Evolutionary conservation across 495 filamentous ascomycete genomes (phyloP), one percentile per base, ranked within the genome.

Genomic region (Durotheca rogersii): DNA sequence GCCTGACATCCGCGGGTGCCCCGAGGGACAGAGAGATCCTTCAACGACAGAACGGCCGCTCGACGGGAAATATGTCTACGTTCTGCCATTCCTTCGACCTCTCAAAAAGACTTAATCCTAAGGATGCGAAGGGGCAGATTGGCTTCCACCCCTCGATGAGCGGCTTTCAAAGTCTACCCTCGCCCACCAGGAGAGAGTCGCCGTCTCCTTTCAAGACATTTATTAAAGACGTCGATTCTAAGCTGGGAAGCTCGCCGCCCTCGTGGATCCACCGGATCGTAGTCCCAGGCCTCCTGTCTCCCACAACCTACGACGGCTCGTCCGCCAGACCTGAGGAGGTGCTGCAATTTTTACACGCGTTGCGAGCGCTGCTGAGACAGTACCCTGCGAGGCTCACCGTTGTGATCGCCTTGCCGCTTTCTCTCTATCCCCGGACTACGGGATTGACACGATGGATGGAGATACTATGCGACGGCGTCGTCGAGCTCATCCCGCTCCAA

Each of bases 71-170:
- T 38, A 63, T 64, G 29, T 27, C 61, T 35, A 53, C 68, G 7
- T 96, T 95, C 68, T 95, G 86, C 65, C 93, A 96, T 67, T 78
- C 83, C 7, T 96, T 95, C 71, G 91, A 96, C 62, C 81, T 96
- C 35, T 87, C 82, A 11, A 96, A 94, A 67, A 85, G 88, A 10
- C 82, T 96, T 27, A 68, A 72, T 7, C 69, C 89, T 76, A 20
- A 62, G 55, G 34, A 78, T 69, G 59, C 64, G 30, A 73, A 74
- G 51, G 73, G 73, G 0, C 37, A 70, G 20, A 53, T 76, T n/a
- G 60, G 70, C 78, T 60, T 63, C 52, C 61, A 74, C 65, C 60
- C 74, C 49, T 41, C 72, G 47, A 67, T 77, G 64, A 33, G 49
- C 21, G 44, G n/a, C n/a, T n/a, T 63, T 9, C 56, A 66, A 5